These are phyloP conservation scores for Graphiopsis chlorocephala DNA, from an alignment of 2,329 filamentous ascomycete genomes.

Conservation along the genomic window DNA sequence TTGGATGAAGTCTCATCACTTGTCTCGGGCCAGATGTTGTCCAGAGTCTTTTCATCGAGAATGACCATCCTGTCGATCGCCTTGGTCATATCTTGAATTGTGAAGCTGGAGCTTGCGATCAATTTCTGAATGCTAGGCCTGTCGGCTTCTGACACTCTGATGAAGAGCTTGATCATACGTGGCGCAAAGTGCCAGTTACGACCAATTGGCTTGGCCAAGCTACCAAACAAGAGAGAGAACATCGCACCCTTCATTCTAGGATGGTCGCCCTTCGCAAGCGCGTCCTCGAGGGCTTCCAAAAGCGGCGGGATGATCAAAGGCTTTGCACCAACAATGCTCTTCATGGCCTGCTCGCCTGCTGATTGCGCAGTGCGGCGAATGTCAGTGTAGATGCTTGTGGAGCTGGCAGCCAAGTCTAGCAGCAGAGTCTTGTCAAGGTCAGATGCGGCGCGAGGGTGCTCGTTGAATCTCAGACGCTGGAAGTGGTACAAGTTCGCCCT, in stretches of 20 bases:
- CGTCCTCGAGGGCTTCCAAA: constrained; percentile 72
- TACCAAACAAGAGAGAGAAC: constrained; percentile 86
- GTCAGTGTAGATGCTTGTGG: constrained; percentile 88
- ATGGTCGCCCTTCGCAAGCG: constrained; percentile 76
- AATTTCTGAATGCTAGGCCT: constrained; percentile 93
- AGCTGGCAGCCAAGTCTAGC: constrained; percentile 83
- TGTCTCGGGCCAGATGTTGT: constrained; percentile 63
- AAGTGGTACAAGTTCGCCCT: constrained; percentile 93
- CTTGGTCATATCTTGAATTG: constrained; percentile 88
- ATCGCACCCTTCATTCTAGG: constrained; percentile 92
- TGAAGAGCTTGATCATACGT: constrained; percentile 82
- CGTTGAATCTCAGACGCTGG: constrained; percentile 90
- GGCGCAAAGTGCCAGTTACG: constrained; percentile 95
- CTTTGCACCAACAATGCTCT: constrained; percentile 82
- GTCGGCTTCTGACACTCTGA: constrained; percentile 84
- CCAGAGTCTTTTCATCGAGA: constrained; percentile 67
- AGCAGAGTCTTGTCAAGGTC: constrained; percentile 84
- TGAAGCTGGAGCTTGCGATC: constrained; percentile 75
- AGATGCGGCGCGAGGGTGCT: constrained; percentile 80
- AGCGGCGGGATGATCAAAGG: constrained; percentile 88
- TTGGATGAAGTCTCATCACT: constrained; percentile 30
- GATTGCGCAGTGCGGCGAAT: constrained; percentile 91
- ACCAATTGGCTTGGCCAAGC: constrained; percentile 79
- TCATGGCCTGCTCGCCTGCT: constrained; percentile 88
- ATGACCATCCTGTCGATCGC: constrained; percentile 83